Percentiles rank a stretch among this genome's conserved stretches.
phyloP scores from a whole-genome alignment of 176 grass and related monocot genomes.

The Alopecurus myosuroides region DNA sequence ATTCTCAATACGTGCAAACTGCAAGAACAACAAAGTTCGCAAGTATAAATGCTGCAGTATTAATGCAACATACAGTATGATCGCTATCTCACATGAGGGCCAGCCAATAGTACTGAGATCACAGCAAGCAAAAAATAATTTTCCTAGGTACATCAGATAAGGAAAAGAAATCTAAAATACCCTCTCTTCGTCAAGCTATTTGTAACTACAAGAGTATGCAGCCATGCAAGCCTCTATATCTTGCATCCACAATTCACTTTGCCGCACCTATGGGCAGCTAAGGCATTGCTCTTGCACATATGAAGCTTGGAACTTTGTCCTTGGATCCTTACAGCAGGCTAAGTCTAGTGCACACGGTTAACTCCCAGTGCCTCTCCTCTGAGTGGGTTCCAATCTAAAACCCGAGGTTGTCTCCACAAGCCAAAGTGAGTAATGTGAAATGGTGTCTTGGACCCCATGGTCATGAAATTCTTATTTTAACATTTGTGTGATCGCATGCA shows the following conservation, averaged over 20 bases:
- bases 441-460: background rate
- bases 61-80: background rate
- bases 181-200: background rate
- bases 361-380: background rate
- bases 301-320: background rate
- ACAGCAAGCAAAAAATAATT: constrained; percentile 5
- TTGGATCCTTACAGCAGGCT: background rate
- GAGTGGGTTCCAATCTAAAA: background rate
- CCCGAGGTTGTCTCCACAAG: background rate
- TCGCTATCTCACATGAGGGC: background rate
- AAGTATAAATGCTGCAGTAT: background rate
- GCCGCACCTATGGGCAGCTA: background rate
- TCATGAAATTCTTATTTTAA: background rate
- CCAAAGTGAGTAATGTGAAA: background rate
- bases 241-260: background rate
- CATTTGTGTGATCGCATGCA: background rate
- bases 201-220: background rate
- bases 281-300: background rate
- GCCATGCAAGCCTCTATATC: background rate
- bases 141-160: background rate
- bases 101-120: background rate
- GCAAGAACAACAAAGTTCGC: constrained; percentile 11
- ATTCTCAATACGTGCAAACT: background rate
- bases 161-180: background rate
- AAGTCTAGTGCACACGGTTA: background rate